Evolutionary conservation across 2,329 filamentous ascomycete genomes (phyloP).

Genomic region (Fusarium camptoceras): DNA sequence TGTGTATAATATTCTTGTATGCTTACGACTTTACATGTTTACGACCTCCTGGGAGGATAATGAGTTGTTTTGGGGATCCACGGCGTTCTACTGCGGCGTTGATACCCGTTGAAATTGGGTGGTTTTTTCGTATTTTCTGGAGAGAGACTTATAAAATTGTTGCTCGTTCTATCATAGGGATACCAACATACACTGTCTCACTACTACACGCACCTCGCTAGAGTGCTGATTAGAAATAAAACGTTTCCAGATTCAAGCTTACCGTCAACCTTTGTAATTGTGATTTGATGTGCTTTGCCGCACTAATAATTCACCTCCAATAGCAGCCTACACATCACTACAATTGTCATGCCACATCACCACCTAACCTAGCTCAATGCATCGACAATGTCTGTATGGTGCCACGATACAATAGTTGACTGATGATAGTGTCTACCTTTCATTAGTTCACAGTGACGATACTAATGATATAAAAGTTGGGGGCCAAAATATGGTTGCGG

Average conservation of each 20-base stretch:
- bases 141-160: constrained; percentile 1
- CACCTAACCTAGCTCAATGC: constrained; percentile 7
- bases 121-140: constrained; percentile 4
- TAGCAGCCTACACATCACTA: constrained; percentile 23
- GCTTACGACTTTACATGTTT: constrained; percentile 17
- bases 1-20: constrained; percentile 29
- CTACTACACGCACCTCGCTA: neutral
- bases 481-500: constrained; percentile 40
- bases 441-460: constrained; percentile 51
- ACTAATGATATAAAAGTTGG: neutral
- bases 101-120: constrained; percentile 18
- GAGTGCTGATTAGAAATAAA: constrained; percentile 11
- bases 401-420: constrained; percentile 57
- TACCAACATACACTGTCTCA: neutral
- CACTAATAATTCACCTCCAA: neutral
- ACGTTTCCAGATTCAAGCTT: neutral
- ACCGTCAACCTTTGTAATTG: neutral
- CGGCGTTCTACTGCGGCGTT: constrained; percentile 24
- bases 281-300: neutral
- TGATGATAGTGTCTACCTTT: neutral
- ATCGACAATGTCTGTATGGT: constrained; percentile 7
- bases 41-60: constrained; percentile 18
- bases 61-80: constrained; percentile 1
- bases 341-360: constrained; percentile 69
- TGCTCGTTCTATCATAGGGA: neutral